Conservation (phyloP, 441 rosid genomes). For the Mallotus repandus region DNA sequence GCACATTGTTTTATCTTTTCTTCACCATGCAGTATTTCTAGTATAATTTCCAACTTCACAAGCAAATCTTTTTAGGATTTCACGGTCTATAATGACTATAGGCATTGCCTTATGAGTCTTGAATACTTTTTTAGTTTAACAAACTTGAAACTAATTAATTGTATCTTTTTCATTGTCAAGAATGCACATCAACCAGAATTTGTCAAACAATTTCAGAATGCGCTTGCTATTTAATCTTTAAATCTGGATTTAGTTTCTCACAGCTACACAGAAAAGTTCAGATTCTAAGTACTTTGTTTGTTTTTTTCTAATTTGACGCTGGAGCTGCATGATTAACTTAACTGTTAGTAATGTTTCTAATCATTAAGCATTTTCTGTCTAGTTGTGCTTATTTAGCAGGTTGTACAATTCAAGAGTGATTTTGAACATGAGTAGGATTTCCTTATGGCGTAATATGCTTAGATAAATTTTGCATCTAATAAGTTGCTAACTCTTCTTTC, state of each 20-base stretch:
- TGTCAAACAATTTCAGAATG: no score
- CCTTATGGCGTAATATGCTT: neutral
- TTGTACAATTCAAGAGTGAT: neutral
- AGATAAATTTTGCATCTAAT: neutral
- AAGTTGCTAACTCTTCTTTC: neutral
- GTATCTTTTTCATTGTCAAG: no score
- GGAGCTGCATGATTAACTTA: neutral
- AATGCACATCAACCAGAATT: no score
- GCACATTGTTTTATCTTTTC: no score
- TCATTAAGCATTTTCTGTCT: no score
- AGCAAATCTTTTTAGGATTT: no score
- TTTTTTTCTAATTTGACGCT: neutral
- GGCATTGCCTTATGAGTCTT: no score
- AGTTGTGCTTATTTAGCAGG: neutral
- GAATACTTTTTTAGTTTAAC: no score
- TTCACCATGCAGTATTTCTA: no score
- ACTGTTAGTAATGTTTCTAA: neutral
- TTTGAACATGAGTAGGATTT: neutral
- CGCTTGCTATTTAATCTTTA: neutral
- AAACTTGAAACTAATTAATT: no score
- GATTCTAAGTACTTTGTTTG: neutral
- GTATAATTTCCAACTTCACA: no score
- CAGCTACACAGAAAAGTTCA: neutral
- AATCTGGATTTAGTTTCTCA: neutral
- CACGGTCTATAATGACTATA: no score